Evolutionary conservation across 192 early-diverging fungal genomes (phyloP), one percentile per base, ranked within the genome.

Genomic region (Funneliformis geosporum): DNA sequence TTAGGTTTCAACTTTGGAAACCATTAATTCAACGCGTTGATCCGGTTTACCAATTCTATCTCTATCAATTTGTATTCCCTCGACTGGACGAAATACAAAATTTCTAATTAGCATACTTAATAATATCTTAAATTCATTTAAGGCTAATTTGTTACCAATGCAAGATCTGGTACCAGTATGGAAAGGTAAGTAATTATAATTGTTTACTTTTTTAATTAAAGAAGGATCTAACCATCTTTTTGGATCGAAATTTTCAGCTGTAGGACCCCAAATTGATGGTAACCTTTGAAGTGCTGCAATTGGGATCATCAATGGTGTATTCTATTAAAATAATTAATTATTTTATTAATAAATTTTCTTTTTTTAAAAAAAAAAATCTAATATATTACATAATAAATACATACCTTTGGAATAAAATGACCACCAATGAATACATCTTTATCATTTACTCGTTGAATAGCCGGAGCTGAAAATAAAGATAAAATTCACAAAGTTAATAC

Each of bases 81-180:
- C 46, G 11, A 47, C 16, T 47, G 46, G 46, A 4, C 16, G 46
- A 47, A 47, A 47, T 14, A 50, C 47, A 4, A 75, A 75, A 21
- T 75, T 75, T 7, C 73, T 75, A 8, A 75, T 60, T 11, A 75
- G 40, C 25, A 40, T n/a, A 18, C 50, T 25, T 28, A 91, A 43
- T 9, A 90, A 61, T 47, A 89, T 81, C 79, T 91, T 91, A 60
- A 87, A 83, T 81, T 91, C 90, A 23, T 84, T 83, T 73, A 86
- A 68, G 47, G 90, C 90, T 75, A 91, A 88, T 77, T 82, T 84
- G 60, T 84, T 80, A 12, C 89, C 90, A n/a, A 91, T 90, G 43
- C 89, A 91, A 25, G 86, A 84, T 10, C 89, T 67, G 16, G 82
- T 80, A 23, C 90, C 90, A 5, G 87, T 83, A 46, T 83, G 65